phyloP scores from a whole-genome alignment of 768 basidiomycete genomes.

The Galerina marginata region DNA sequence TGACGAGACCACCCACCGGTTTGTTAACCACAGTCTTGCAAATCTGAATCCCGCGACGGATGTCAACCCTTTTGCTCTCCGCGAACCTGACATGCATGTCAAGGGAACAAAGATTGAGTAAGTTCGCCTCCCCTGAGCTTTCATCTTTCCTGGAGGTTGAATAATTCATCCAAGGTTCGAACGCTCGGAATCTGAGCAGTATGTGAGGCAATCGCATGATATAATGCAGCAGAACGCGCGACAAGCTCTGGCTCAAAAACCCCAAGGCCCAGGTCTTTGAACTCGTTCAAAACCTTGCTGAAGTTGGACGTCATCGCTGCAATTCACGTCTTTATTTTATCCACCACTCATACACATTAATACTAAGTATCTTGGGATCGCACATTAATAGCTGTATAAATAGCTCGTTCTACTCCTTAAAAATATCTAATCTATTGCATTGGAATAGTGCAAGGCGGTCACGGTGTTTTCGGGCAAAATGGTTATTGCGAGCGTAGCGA shows the following conservation, averaged over 20 bases:
- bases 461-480: too few species aligned
- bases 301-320: too few species aligned
- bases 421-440: too few species aligned
- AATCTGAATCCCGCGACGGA: slow-evolving; percentile 80
- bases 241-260: slow-evolving; percentile 18
- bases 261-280: too few species aligned
- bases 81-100: slow-evolving; percentile 85
- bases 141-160: slow-evolving; percentile 14
- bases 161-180: slow-evolving; percentile 55
- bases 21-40: slow-evolving; percentile 95
- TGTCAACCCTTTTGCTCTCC: slow-evolving; percentile 88
- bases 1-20: slow-evolving; percentile 92
- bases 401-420: too few species aligned
- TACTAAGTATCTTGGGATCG: too few species aligned
- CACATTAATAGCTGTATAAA: too few species aligned
- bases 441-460: too few species aligned
- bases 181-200: slow-evolving; percentile 67
- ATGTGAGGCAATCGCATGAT: slow-evolving; percentile 64
- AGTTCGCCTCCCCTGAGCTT: slow-evolving; percentile 31
- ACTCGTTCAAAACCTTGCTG: too few species aligned
- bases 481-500: too few species aligned
- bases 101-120: slow-evolving; percentile 82
- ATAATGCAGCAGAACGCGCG: slow-evolving; percentile 45
- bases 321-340: too few species aligned
- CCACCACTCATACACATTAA: too few species aligned